Conservation (phyloP, 2,329 filamentous ascomycete genomes). For the Ophiocordyceps camponoti-saundersi region DNA sequence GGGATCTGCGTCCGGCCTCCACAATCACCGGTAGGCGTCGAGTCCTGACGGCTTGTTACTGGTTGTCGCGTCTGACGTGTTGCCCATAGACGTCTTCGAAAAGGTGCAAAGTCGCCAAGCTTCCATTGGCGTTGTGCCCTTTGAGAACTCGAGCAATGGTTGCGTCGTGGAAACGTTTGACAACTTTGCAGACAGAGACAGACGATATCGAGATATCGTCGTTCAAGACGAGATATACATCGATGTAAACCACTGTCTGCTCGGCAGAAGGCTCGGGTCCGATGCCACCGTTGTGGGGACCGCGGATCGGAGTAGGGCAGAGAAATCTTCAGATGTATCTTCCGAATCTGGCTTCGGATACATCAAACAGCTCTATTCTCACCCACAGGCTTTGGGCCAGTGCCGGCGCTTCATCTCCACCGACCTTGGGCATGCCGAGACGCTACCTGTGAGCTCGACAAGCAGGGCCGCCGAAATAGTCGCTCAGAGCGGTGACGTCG, state of each 20-base stretch:
- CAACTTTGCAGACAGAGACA: conserved; percentile 60
- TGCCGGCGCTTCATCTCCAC: conserved; percentile 58
- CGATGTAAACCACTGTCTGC: conserved; percentile 72
- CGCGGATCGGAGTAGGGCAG: conserved; percentile 25
- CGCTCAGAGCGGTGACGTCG: conserved; percentile 36
- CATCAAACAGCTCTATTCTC: conserved; percentile 69
- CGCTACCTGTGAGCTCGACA: conserved; percentile 72
- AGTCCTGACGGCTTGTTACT: background rate
- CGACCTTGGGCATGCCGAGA: conserved; percentile 57
- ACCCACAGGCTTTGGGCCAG: conserved; percentile 92
- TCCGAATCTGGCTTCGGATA: conserved; percentile 31
- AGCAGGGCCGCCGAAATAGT: conserved; percentile 71
- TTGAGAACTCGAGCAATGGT: conserved; percentile 93
- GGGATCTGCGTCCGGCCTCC: conserved; percentile 29
- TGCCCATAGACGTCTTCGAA: conserved; percentile 53
- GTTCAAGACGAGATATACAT: conserved; percentile 78
- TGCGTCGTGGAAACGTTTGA: conserved; percentile 82
- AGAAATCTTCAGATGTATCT: conserved; percentile 26
- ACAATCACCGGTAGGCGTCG: conserved; percentile 30
- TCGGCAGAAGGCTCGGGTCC: conserved; percentile 30
- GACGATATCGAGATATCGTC: conserved; percentile 46
- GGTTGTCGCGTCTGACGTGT: background rate
- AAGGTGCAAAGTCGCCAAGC: conserved; percentile 51
- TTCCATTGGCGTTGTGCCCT: conserved; percentile 68
- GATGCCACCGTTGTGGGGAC: conserved; percentile 4